Conservation (phyloP, 1,284 basidiomycete genomes). For the Thecaphora frezii region DNA sequence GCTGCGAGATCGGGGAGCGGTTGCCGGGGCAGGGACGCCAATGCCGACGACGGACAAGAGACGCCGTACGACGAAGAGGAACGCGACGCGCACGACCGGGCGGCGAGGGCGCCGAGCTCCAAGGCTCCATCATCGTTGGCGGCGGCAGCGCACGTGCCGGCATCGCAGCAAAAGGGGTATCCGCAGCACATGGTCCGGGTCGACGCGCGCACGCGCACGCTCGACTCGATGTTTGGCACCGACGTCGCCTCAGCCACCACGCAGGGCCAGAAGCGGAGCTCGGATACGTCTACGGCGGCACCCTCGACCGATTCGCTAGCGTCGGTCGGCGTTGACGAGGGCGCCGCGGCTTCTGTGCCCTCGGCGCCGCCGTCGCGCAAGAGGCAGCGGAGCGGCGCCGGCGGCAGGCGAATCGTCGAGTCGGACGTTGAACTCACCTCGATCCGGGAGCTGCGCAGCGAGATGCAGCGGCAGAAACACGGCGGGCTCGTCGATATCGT, state of each 20-base stretch:
- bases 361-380: background rate
- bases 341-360: background rate
- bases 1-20: slow-evolving; percentile 3
- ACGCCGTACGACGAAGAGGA: slow-evolving; percentile 7
- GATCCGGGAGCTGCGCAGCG: slow-evolving; percentile 70
- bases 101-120: no score
- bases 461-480: slow-evolving; percentile 69
- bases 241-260: background rate
- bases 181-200: slow-evolving; percentile 92
- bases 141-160: slow-evolving; percentile 13
- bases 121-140: no score
- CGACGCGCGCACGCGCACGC: slow-evolving; percentile 79
- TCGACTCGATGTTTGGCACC: slow-evolving; percentile 71
- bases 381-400: slow-evolving; percentile 11
- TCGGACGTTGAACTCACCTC: slow-evolving; percentile 79
- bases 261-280: slow-evolving; percentile 14
- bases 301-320: background rate
- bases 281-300: slow-evolving; percentile 5
- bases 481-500: slow-evolving; percentile 80
- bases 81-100: slow-evolving; percentile 1
- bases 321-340: background rate
- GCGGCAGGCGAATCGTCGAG: slow-evolving; percentile 67
- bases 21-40: background rate
- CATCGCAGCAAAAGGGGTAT: slow-evolving; percentile 38
- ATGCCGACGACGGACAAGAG: background rate